Conservation (phyloP, 177 flowering plant genomes). For the Tripterygium wilfordii region DNA sequence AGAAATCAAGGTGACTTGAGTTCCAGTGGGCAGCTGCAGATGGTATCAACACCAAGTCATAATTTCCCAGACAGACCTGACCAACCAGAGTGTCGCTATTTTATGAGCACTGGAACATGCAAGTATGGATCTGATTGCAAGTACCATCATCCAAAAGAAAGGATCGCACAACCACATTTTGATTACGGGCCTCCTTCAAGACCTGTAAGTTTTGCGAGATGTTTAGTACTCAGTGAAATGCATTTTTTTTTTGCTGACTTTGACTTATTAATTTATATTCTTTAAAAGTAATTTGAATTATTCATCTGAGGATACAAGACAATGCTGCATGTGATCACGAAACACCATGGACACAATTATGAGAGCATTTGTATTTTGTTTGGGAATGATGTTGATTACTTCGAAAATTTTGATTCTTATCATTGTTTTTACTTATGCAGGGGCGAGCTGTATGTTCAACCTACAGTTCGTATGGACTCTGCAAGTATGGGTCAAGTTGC, state of each 20-base stretch:
- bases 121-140: constrained; percentile 81
- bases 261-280: no score
- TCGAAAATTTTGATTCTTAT: no score
- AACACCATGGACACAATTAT: no score
- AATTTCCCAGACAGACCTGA: constrained; percentile 69
- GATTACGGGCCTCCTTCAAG: constrained; percentile 69
- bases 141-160: constrained; percentile 72
- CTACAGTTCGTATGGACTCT: constrained; percentile 54
- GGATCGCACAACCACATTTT: constrained; percentile 33
- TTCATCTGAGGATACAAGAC: no score
- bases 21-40: constrained; percentile 31
- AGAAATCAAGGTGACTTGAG: constrained; percentile 32
- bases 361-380: no score
- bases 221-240: not conserved
- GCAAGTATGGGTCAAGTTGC: constrained; percentile 68
- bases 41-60: constrained; percentile 15
- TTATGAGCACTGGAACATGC: constrained; percentile 70
- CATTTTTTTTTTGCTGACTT: constrained; percentile 3
- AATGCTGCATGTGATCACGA: no score
- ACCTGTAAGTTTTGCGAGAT: constrained; percentile 46
- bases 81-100: constrained; percentile 74
- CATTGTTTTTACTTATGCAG: constrained; percentile 28
- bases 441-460: constrained; percentile 58
- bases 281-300: no score
- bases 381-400: no score